A percentile compares a stretch with the other conserved stretches of the same genome.
phyloP scores from a whole-genome alignment of 169 alveolate species.

The Plasmodium relictum region DNA sequence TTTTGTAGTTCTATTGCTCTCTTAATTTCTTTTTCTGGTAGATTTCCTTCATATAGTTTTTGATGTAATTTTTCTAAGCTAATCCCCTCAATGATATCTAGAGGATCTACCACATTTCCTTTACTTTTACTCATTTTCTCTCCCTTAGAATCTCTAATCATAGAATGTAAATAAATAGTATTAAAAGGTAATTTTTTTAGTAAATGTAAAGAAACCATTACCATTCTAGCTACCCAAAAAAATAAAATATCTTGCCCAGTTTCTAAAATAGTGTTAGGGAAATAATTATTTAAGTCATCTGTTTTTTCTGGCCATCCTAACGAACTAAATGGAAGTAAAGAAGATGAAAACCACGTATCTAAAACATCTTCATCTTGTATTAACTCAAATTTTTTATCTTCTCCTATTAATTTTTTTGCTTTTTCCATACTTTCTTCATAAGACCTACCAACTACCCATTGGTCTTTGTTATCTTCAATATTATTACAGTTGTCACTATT shows the following conservation, averaged over 20 bases:
- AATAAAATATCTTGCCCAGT: constrained; percentile 99
- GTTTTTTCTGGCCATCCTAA: constrained; percentile 98
- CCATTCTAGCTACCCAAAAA: constrained; percentile 99
- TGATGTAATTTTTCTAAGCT: constrained; percentile 91
- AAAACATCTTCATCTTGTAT: constrained; percentile 99
- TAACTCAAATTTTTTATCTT: constrained; percentile 87
- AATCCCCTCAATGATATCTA: constrained; percentile 97
- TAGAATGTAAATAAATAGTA: constrained; percentile 98
- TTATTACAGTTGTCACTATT: neutral
- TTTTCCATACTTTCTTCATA: constrained; percentile 92
- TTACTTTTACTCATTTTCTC: constrained; percentile 98
- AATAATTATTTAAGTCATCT: constrained; percentile 95
- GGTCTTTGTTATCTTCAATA: constrained; percentile 82
- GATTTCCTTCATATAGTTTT: constrained; percentile 93
- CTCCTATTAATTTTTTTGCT: constrained; percentile 90
- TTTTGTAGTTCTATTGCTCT: constrained; percentile 92
- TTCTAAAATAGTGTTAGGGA: constrained; percentile 97
- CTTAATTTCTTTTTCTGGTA: constrained; percentile 94
- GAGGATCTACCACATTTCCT: constrained; percentile 99
- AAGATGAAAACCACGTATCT: constrained; percentile 99
- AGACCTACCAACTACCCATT: constrained; percentile 93
- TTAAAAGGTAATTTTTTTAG: constrained; percentile 97
- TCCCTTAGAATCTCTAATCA: constrained; percentile 98
- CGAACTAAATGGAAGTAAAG: constrained; percentile 98
- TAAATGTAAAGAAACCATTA: constrained; percentile 96